A percentile compares a stretch with the other conserved stretches of the same genome.
These are phyloP conservation scores for Lenzites betulinus DNA, from an alignment of 768 basidiomycete species.

Conservation along the genomic window DNA sequence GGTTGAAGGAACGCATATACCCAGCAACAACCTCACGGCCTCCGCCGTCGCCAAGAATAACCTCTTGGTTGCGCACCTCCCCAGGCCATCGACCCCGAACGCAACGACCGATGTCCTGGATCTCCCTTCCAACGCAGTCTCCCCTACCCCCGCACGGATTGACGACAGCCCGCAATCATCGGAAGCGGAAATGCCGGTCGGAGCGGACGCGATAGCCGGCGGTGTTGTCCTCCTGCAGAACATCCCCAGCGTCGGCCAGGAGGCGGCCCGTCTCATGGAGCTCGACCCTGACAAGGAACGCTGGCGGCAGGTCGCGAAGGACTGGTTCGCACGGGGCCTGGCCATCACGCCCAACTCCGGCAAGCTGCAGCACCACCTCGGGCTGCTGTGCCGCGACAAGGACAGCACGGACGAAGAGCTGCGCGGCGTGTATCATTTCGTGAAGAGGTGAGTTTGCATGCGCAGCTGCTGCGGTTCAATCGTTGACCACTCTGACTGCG, in stretches of 20 bases:
- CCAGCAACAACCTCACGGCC: conserved; percentile 48
- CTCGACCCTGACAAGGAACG: conserved; percentile 90
- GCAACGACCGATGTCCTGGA: conserved; percentile 22
- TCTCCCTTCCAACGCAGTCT: conserved; percentile 23
- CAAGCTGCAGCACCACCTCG: conserved; percentile 92
- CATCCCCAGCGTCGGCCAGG: conserved; percentile 77
- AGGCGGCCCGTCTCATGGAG: conserved; percentile 78
- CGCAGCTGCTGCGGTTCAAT: neutral
- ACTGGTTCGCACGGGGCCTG: conserved; percentile 91
- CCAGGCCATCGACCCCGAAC: conserved; percentile 21
- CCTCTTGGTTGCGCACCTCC: conserved; percentile 30
- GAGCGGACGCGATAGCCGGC: conserved; percentile 16
- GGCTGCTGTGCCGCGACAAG: conserved; percentile 81
- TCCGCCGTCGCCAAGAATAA: conserved; percentile 45
- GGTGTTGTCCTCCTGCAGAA: conserved; percentile 15
- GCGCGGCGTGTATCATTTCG: conserved; percentile 88
- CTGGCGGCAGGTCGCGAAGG: conserved; percentile 86
- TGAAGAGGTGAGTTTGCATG: conserved; percentile 71
- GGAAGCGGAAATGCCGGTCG: conserved; percentile 21
- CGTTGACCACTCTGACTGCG: conserved; percentile 8
- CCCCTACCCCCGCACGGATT: conserved; percentile 29
- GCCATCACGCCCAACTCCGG: conserved; percentile 92
- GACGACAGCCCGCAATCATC: conserved; percentile 34
- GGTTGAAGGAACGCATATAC: conserved; percentile 50
- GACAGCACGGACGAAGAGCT: conserved; percentile 87